A percentile compares a stretch with the other conserved stretches of the same genome.
These are phyloP conservation scores for Backusella macrospora DNA, from an alignment of 192 early-diverging fungal species.

Conservation along the genomic window DNA sequence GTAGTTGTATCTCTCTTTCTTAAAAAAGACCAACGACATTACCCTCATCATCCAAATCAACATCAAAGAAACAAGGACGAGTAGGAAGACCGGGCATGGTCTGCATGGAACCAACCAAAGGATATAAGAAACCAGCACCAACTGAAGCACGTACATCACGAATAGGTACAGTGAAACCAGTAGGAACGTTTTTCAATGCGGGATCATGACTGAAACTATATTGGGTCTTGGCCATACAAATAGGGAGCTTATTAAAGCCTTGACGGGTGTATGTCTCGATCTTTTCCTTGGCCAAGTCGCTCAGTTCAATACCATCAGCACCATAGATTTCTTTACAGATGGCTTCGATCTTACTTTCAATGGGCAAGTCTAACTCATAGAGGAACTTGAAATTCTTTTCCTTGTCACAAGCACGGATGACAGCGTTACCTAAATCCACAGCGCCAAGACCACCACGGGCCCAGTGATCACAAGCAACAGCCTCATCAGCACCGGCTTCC, in stretches of 20 bases:
- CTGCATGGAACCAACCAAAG: conserved; percentile 93
- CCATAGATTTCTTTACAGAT: conserved; percentile 96
- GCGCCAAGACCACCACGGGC: conserved; percentile 92
- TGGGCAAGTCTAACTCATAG: conserved; percentile 78
- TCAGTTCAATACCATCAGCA: conserved; percentile 87
- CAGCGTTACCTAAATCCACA: conserved; percentile 82
- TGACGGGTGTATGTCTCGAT: conserved; percentile 83
- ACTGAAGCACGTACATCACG: conserved; percentile 94
- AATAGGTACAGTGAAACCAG: conserved; percentile 89
- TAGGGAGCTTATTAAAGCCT: conserved; percentile 88
- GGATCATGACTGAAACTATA: conserved; percentile 92
- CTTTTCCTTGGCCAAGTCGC: conserved; percentile 84
- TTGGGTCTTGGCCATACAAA: conserved; percentile 99
- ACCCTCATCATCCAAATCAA: conserved; percentile 90
- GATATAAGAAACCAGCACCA: conserved; percentile 97
- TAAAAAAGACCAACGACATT: conserved; percentile 90
- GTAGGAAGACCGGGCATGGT: conserved; percentile 98
- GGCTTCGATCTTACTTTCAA: conserved; percentile 89
- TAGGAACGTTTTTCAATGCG: conserved; percentile 89
- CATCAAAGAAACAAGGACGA: conserved; percentile 95
- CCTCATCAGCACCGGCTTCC: conserved; percentile 86
- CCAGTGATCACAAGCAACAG: conserved; percentile 92
- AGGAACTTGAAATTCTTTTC: conserved; percentile 78
- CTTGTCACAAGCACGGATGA: conserved; percentile 68
- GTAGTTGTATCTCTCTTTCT: not conserved